Conservation (phyloP, 768 basidiomycete species). For the Hemileccinum rubropunctum region DNA sequence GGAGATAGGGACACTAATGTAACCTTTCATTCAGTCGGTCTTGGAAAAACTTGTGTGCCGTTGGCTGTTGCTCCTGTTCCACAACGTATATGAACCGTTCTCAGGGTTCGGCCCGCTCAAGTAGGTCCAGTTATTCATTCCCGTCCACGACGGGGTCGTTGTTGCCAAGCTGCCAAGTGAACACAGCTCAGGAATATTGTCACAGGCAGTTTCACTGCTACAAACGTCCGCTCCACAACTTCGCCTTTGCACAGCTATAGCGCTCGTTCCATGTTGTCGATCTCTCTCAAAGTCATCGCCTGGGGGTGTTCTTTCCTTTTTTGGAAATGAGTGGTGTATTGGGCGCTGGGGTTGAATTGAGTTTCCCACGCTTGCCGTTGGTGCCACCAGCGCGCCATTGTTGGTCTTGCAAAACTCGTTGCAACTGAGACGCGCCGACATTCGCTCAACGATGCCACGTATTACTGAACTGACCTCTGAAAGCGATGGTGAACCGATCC, state of each 20-base stretch:
- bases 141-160: slow-evolving; percentile 4
- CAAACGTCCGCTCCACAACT: too few relatives aligned
- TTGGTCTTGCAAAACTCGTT: slow-evolving; percentile 6
- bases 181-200: background rate
- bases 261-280: background rate
- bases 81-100: too few relatives aligned
- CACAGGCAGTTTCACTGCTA: too few relatives aligned
- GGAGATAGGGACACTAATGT: slow-evolving; percentile 39
- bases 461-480: slow-evolving; percentile 24
- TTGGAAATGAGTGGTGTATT: background rate
- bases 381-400: slow-evolving; percentile 26
- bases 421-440: too few relatives aligned
- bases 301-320: slow-evolving; percentile 16
- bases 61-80: too few relatives aligned
- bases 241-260: background rate
- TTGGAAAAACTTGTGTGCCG: background rate
- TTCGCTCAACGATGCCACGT: slow-evolving; percentile 22
- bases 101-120: background rate
- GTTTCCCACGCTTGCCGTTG: slow-evolving; percentile 13
- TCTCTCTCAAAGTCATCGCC: too few relatives aligned
- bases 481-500: slow-evolving; percentile 22
- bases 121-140: slow-evolving; percentile 9
- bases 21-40: background rate
- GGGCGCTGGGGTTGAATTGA: slow-evolving; percentile 8
- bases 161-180: slow-evolving; percentile 7